Evolutionary conservation across 1,139 yeast species (phyloP).

Genomic region (Candida labiduridarum): DNA sequence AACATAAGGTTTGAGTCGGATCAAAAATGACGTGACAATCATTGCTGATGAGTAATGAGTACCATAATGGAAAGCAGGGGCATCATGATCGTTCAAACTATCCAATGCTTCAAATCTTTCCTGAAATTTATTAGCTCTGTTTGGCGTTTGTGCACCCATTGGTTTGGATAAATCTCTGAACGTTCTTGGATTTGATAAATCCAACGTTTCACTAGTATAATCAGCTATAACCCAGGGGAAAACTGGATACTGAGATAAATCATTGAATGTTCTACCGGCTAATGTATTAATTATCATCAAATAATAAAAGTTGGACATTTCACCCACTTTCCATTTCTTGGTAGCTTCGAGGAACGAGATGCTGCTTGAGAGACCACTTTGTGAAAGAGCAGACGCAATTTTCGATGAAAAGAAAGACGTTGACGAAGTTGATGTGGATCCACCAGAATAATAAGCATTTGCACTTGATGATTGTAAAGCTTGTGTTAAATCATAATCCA

Average conservation of each 20-base stretch:
- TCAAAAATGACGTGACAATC: conserved; percentile 81
- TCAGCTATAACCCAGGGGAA: conserved; percentile 91
- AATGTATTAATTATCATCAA: conserved; percentile 75
- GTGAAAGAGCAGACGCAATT: conserved; percentile 39
- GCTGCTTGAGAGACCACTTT: conserved; percentile 15
- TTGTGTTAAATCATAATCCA: conserved; percentile 54
- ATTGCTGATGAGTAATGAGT: conserved; percentile 91
- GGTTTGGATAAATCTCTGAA: conserved; percentile 81
- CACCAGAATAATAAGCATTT: conserved; percentile 20
- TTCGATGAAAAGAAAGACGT: conserved; percentile 32
- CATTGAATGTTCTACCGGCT: conserved; percentile 87
- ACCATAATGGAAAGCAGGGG: conserved; percentile 86
- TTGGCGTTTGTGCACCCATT: conserved; percentile 79
- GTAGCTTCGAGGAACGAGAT: conserved; percentile 54
- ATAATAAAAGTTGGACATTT: conserved; percentile 79
- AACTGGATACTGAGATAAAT: conserved; percentile 84
- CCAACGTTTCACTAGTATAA: conserved; percentile 65
- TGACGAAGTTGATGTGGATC: conserved; percentile 4
- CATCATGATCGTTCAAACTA: conserved; percentile 52
- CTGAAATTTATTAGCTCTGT: conserved; percentile 60
- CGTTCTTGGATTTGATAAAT: conserved; percentile 57
- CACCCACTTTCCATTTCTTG: conserved; percentile 71
- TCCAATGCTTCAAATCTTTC: conserved; percentile 71
- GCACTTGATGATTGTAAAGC: conserved; percentile 52
- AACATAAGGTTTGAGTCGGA: conserved; percentile 76